Percentiles rank a stretch among this genome's conserved stretches.
Conservation (phyloP, 768 basidiomycete genomes). For the Agaricus sinodeliciosus region DNA sequence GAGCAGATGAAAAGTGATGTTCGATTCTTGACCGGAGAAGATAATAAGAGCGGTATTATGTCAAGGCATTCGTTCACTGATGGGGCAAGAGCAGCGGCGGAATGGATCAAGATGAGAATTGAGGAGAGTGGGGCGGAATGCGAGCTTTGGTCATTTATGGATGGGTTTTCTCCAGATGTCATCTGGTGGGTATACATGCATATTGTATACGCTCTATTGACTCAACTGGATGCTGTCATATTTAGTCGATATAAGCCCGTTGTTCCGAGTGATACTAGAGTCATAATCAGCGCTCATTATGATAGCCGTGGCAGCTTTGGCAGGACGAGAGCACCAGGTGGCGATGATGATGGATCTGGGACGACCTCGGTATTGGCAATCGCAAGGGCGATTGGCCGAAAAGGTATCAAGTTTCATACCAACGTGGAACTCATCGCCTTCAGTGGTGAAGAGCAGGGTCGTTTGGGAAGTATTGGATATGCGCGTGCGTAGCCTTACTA, state of each 20-base stretch:
- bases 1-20: slow-evolving; percentile 64
- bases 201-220: not conserved
- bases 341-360: slow-evolving; percentile 47
- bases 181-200: slow-evolving; percentile 52
- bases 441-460: slow-evolving; percentile 89
- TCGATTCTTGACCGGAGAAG: slow-evolving; percentile 82
- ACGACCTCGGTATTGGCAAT: slow-evolving; percentile 73
- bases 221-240: not conserved
- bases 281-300: slow-evolving; percentile 83
- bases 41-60: slow-evolving; percentile 59
- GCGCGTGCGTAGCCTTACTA: slow-evolving; percentile 47
- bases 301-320: slow-evolving; percentile 91
- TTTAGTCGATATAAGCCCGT: slow-evolving; percentile 50
- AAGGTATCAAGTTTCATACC: slow-evolving; percentile 62
- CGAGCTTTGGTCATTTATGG: slow-evolving; percentile 55
- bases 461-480: slow-evolving; percentile 73
- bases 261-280: slow-evolving; percentile 52
- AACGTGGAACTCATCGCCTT: slow-evolving; percentile 81
- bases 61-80: slow-evolving; percentile 79
- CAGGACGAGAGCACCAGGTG: slow-evolving; percentile 53
- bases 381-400: slow-evolving; percentile 64
- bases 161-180: slow-evolving; percentile 81
- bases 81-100: slow-evolving; percentile 59
- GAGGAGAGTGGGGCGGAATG: slow-evolving; percentile 75
- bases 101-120: slow-evolving; percentile 68